A percentile compares a stretch with the other conserved stretches of the same genome.
Conservation (phyloP, 2,329 filamentous ascomycete species). For the Aspergillus fumigatiaffinis region DNA sequence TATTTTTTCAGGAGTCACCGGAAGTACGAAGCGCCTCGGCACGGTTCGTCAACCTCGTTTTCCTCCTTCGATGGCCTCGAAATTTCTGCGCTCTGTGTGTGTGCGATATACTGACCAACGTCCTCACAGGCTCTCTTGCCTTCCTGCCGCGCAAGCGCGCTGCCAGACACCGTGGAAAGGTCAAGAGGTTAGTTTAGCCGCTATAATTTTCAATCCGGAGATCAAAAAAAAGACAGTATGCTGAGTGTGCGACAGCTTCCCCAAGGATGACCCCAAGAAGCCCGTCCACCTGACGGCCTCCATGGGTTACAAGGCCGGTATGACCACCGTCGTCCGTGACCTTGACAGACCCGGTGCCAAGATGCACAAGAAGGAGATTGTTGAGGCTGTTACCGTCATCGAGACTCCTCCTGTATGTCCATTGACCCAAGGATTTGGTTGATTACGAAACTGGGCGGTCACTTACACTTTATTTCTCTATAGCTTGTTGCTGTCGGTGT, state of each 20-base stretch:
- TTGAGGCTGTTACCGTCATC: slow-evolving; percentile 83
- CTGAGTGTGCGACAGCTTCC: slow-evolving; percentile 66
- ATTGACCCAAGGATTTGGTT: background rate
- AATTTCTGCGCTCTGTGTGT: slow-evolving; percentile 28
- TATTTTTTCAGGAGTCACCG: slow-evolving; percentile 50
- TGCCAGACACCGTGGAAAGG: slow-evolving; percentile 90
- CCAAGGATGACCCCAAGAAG: slow-evolving; percentile 99
- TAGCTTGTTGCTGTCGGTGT: slow-evolving; percentile 99
- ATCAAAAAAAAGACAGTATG: slow-evolving; percentile 19
- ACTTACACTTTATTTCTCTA: slow-evolving; percentile 27
- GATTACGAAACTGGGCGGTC: slow-evolving; percentile 15
- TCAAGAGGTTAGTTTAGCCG: slow-evolving; percentile 75
- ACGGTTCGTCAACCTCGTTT: slow-evolving; percentile 81
- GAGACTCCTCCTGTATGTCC: slow-evolving; percentile 89
- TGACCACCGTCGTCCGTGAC: slow-evolving; percentile 99
- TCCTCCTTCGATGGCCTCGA: slow-evolving; percentile 39
- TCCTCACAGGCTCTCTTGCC: slow-evolving; percentile 63
- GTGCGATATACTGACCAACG: slow-evolving; percentile 29
- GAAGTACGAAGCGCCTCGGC: slow-evolving; percentile 84
- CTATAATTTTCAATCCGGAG: background rate
- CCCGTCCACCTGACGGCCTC: slow-evolving; percentile 95
- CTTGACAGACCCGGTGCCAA: slow-evolving; percentile 98
- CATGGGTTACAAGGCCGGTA: slow-evolving; percentile 99
- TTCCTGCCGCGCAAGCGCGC: slow-evolving; percentile 89
- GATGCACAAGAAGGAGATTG: slow-evolving; percentile 98